Evolutionary conservation across 1,284 basidiomycete genomes (phyloP).

Genomic region (Malassezia yamatoensis): DNA sequence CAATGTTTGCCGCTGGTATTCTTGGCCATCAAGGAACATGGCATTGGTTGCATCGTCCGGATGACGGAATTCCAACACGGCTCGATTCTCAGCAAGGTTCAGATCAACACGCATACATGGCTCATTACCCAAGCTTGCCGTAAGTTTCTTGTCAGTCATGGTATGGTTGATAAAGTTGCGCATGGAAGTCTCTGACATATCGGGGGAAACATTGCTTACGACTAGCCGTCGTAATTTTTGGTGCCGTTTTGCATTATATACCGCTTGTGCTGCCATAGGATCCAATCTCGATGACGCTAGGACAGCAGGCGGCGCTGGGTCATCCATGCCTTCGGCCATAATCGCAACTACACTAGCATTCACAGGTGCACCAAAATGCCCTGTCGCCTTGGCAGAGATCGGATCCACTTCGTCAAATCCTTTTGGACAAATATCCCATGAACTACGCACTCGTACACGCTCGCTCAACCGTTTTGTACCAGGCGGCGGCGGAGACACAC

Average conservation of each 20-base stretch:
- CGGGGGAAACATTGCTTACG: constrained; percentile 84
- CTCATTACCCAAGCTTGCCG: constrained; percentile 53
- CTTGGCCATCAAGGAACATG: constrained; percentile 91
- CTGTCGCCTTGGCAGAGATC: constrained; percentile 94
- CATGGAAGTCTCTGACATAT: constrained; percentile 79
- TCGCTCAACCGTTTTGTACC: constrained; percentile 72
- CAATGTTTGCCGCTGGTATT: constrained; percentile 79
- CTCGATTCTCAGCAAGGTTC: constrained; percentile 95
- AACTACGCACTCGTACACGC: constrained; percentile 71
- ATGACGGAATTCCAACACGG: constrained; percentile 83
- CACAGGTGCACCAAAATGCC: constrained; percentile 61
- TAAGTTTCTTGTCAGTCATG: constrained; percentile 69
- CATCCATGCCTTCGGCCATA: constrained; percentile 6
- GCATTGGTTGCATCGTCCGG: constrained; percentile 91
- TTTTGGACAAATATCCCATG: constrained; percentile 89
- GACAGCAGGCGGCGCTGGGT: constrained; percentile 3
- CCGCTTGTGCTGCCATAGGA: constrained; percentile 4
- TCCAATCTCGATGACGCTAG: constrained; percentile 1
- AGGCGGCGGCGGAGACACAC: constrained; percentile 80
- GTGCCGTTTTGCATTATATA: constrained; percentile 13
- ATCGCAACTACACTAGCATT: constrained; percentile 4
- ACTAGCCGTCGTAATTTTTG: constrained; percentile 89
- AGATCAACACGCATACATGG: constrained; percentile 85
- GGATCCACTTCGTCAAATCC: constrained; percentile 91
- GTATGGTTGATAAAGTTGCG: constrained; percentile 87